phyloP scores from a whole-genome alignment of 2,329 filamentous ascomycete genomes.

The Penicillium glabrum region DNA sequence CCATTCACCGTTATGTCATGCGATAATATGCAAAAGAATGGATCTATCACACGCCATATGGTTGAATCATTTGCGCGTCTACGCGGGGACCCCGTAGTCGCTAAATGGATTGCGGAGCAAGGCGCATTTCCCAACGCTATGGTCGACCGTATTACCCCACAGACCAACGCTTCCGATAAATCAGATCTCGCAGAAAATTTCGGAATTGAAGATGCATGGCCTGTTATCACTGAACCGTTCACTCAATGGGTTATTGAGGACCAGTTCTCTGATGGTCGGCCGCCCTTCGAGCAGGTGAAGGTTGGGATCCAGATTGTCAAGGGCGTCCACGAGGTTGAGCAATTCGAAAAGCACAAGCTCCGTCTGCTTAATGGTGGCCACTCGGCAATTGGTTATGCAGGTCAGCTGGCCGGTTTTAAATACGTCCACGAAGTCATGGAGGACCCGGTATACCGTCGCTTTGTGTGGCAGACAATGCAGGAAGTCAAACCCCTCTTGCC shows the following conservation, averaged over 20 bases:
- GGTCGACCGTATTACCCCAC: constrained; percentile 58
- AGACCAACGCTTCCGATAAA: constrained; percentile 50
- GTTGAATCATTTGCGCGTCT: constrained; percentile 52
- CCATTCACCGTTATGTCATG: constrained; percentile 58
- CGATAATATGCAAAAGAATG: constrained; percentile 61
- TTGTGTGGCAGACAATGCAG: constrained; percentile 57
- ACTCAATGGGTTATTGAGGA: constrained; percentile 59
- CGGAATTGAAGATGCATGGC: constrained; percentile 53
- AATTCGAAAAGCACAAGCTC: constrained; percentile 59
- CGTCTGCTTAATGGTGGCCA: constrained; percentile 57
- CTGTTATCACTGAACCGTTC: constrained; percentile 57
- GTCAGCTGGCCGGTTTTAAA: constrained; percentile 53
- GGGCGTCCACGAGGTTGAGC: constrained; percentile 53
- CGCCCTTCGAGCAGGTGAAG: constrained; percentile 48
- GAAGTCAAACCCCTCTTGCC: constrained; percentile 55
- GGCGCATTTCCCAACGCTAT: constrained; percentile 57
- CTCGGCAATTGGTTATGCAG: constrained; percentile 54
- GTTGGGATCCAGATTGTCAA: constrained; percentile 55
- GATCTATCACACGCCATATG: constrained; percentile 55
- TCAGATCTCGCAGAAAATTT: constrained; percentile 45
- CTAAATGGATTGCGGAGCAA: constrained; percentile 51
- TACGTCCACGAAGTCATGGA: constrained; percentile 58
- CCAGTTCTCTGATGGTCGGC: constrained; percentile 53
- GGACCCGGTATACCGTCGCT: constrained; percentile 49
- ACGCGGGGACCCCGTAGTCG: constrained; percentile 46